Base-by-base conservation (phyloP, 129 eudicot genomes). In the Chrysanthemum seticuspe region DNA sequence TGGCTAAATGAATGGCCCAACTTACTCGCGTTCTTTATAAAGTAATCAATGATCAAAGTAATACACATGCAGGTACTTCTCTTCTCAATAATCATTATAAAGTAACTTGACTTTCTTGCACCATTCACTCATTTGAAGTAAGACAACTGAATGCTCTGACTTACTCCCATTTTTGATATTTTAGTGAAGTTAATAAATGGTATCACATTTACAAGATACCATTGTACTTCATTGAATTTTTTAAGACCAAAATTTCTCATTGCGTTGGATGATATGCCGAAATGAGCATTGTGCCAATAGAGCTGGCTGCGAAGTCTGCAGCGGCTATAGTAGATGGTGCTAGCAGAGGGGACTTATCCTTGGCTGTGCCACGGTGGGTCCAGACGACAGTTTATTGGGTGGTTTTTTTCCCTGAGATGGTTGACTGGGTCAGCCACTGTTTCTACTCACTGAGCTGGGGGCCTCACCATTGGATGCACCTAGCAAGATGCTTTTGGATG, bases 301-400 rank as follows among this genome's bases (percentile, higher is more conserved):
- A 13, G 75, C 25, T n/a, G 57, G 83, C 70, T 29, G 59, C 36
- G 10, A 13, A 23, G 10, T 73, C 70, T 67, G 79, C 79, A 10
- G 44, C 0, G 71, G 79, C 66, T 14, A 19, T 74, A 34, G 78
- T 79, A 3, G 69, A 73, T 1, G 78, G 71, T 19, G 83, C 75
- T 27, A 73, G 74, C 71, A 67, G 79, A 19, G 83, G 79, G 36
- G 83, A 79, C 52, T 11, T 13, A 10, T 34, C 25, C 64, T 21
- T 79, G 74, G 62, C 52, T 48, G 83, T 66, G 64, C 79, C 83
- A 8, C 18, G 15, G 63, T 79, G 83, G 83, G 55, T 73, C 18
- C 63, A n/a, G n/a, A n/a, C n/a, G n/a, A n/a, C n/a, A n/a, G n/a
- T 10, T 10, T 79, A 74, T 62, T 79, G 83, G 83, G 74, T 68